Conservation (phyloP, 2,329 filamentous ascomycete species). For the Apiospora hydei region DNA sequence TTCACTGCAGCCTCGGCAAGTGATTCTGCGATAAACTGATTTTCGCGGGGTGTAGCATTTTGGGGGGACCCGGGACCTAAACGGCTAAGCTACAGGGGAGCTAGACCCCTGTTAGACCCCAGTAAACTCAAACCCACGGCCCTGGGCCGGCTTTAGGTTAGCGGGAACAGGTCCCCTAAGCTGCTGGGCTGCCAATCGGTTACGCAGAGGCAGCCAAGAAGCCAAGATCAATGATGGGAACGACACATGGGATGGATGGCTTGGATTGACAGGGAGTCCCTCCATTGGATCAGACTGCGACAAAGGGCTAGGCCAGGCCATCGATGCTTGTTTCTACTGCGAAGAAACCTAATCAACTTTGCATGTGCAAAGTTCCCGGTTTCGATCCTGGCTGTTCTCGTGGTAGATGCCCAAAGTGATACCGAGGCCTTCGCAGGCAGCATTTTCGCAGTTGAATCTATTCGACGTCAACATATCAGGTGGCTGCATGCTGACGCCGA, state of each 20-base stretch:
- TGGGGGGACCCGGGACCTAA: background rate
- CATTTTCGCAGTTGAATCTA: background rate
- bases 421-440: conserved; percentile 4
- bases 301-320: background rate
- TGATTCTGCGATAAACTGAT: background rate
- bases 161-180: background rate
- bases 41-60: background rate
- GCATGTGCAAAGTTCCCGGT: background rate
- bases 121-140: background rate
- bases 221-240: background rate
- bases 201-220: background rate
- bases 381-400: background rate
- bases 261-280: background rate
- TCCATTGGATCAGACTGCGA: background rate
- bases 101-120: background rate
- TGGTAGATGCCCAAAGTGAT: background rate
- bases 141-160: background rate
- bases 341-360: background rate
- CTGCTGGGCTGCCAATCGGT: background rate
- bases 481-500: background rate
- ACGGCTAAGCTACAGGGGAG: background rate
- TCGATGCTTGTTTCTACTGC: background rate
- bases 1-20: background rate
- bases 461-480: background rate
- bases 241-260: background rate